Evolutionary conservation across 192 early-diverging fungal genomes (phyloP), one percentile per base, ranked within the genome.

Genomic region (Ambispora gerdemannii): DNA sequence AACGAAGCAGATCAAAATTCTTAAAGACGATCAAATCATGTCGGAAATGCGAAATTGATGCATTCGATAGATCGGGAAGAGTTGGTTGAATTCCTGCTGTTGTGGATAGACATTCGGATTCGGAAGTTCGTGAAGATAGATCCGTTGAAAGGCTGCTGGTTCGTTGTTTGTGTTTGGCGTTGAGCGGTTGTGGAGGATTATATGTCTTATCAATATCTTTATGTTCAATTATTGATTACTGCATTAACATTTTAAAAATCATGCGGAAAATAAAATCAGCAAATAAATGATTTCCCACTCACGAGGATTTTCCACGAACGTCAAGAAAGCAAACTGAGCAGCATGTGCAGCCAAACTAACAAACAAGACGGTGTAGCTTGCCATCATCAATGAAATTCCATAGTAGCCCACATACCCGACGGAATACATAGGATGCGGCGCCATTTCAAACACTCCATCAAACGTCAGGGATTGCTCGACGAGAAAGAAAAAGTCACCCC

Each of bases 401-500:
- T 98, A 98, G 82, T 95, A 98, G 6, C 95, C 94, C 24, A 90
- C 87, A 74, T 97, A 98, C 22, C 97, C 97, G 49, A 98, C 91
- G 28, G 94, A 96, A 82, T 98, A 98, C 95, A 97, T 98, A 10
- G 97, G 97, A 72, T 98, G 97, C 47, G 95, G 95, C 0, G 93
- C 93, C 89, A 95, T 91, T 76, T 97, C 94, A 82, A 96, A 96
- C 20, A 95, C 93, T 47, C 93, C 92, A 76, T 95, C 91, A 78
- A 95, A 92, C 0, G 91, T 94, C 38, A 93, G 80, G n/a, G 93
- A 89, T 75, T 91, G 89, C 70, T 93, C 91, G 56, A 93, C 84
- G 60, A 96, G 78, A 77, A 98, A 97, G 84, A 98, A 98, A 75
- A 98, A 98, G 77, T 97, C 95, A 63, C 96, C 96, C 96, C 96